Evolutionary conservation across 2,329 filamentous ascomycete genomes (phyloP), one percentile per base, ranked within the genome.

Genomic region (Colletotrichum plurivorum): DNA sequence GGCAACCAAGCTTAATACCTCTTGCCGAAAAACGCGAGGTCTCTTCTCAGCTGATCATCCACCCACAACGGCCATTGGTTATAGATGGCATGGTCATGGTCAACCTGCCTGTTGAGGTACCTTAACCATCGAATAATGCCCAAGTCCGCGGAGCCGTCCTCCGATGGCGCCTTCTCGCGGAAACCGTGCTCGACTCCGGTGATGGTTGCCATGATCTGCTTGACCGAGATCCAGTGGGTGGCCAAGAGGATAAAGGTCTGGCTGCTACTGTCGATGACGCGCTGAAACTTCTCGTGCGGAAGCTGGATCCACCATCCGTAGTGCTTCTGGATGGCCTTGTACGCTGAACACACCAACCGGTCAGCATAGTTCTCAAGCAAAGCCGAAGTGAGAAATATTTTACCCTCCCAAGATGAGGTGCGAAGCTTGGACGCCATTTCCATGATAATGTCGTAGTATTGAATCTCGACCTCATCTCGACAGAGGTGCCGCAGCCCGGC

Each of bases 261-360:
- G 73, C 83, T 84, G 31, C 73, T 71, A 31, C 82, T 77, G 74
- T 87, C 82, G 71, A 88, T 81, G 60, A 89, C 76, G 57, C 79
- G 78, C 71, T 85, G 82, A 75, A 89, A 89, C 55, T 82, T 78
- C 43, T 81, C 79, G 71, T 89, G 86, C 9, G 86, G 83, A 8
- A 89, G 80, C 75, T 86, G 81, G 81, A 88, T 88, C 87, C 87
- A 89, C 87, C 87, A 89, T 4, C 75, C 80, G 74, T 87, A 88
- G 72, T 87, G 85, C 62, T 80, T 77, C 49, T 80, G 80, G 60
- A 88, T 81, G n/a, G 82, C 78, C 70, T 83, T 79, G 73, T 88
- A 88, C 16, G 86, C 87, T 87, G 46, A 71, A 59, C 27, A 49
- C 22, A 31, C 15, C 12, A 8, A 49, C 15, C 20, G 9, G 63